These are phyloP conservation scores for Hansenula anomala DNA, from an alignment of 1,139 yeast genomes.

Conservation along the genomic window DNA sequence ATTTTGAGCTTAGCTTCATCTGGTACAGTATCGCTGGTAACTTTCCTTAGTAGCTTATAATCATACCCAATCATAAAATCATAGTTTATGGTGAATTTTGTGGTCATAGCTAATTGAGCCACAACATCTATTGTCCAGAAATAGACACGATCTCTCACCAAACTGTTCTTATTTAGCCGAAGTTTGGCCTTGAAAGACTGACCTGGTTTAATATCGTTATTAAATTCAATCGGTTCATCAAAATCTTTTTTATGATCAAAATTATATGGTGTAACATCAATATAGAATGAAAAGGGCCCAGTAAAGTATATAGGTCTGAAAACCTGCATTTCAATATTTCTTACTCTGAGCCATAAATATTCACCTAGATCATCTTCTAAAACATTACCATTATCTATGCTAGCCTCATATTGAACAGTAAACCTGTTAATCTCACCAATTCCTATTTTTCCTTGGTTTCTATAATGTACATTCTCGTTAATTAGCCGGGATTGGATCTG, in stretches of 20 bases:
- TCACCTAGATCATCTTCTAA: slow-evolving; percentile 10
- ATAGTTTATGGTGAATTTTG: slow-evolving; percentile 30
- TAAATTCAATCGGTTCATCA: slow-evolving; percentile 29
- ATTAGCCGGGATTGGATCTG: background rate
- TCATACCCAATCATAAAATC: slow-evolving; percentile 24
- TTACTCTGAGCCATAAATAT: slow-evolving; percentile 34
- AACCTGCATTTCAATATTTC: slow-evolving; percentile 45
- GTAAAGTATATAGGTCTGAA: slow-evolving; percentile 53
- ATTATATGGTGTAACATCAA: slow-evolving; percentile 53
- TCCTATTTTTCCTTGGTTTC: background rate
- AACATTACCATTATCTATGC: background rate
- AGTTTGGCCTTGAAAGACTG: slow-evolving; percentile 48
- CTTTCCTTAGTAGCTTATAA: slow-evolving; percentile 13
- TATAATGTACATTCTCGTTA: background rate
- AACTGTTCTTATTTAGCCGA: slow-evolving; percentile 36
- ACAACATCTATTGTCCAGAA: slow-evolving; percentile 54
- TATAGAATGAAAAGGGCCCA: slow-evolving; percentile 58
- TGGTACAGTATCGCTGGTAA: background rate
- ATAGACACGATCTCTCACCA: slow-evolving; percentile 30
- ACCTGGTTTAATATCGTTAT: slow-evolving; percentile 46
- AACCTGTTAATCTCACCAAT: slow-evolving; percentile 10
- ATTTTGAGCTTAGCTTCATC: slow-evolving; percentile 8
- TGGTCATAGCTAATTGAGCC: slow-evolving; percentile 45
- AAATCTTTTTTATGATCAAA: slow-evolving; percentile 33
- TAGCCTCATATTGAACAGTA: slow-evolving; percentile 4